A percentile compares a stretch with the other conserved stretches of the same genome.
Conservation (phyloP, 108 stramenopile genomes). For the Phaeodactylum tricornutum region DNA sequence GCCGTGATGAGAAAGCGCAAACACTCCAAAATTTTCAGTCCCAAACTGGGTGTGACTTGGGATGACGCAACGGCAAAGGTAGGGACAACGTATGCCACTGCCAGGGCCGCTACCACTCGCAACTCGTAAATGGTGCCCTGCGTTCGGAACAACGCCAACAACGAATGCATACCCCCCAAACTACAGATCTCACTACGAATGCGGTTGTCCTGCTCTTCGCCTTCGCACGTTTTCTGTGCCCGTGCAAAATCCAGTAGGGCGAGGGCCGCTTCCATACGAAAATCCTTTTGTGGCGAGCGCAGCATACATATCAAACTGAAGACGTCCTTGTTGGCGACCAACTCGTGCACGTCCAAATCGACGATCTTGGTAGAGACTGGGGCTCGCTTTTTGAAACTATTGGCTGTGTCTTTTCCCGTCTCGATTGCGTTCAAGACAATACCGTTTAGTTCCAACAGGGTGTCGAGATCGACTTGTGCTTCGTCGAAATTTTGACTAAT, state of each 20-base stretch:
- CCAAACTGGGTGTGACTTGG: conserved; percentile 13
- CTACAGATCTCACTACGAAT: conserved; percentile 20
- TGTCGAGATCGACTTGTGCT: not conserved
- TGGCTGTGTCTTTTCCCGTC: not conserved
- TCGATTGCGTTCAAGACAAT: not conserved
- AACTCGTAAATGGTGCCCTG: conserved; percentile 17
- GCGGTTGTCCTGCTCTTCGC: not conserved
- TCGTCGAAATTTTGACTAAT: not conserved
- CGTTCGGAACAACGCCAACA: conserved; percentile 35
- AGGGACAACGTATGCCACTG: conserved; percentile 41
- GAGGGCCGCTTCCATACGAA: conserved; percentile 26
- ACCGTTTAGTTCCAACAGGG: not conserved
- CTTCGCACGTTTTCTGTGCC: conserved; percentile 6
- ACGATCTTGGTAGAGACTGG: not conserved
- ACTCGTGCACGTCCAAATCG: conserved; percentile 19
- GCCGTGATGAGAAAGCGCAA: conserved; percentile 30
- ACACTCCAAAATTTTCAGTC: conserved; percentile 41
- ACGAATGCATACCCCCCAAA: conserved; percentile 54
- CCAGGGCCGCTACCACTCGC: conserved; percentile 35
- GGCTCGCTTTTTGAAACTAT: not conserved
- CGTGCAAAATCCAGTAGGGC: conserved; percentile 44
- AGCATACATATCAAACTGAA: conserved; percentile 52
- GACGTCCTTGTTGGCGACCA: conserved; percentile 41
- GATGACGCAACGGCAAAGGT: conserved; percentile 24
- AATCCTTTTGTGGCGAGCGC: conserved; percentile 21